Percentiles rank a stretch among this genome's conserved stretches.
These are phyloP conservation scores for Nakazawaea wyomingensis DNA, from an alignment of 805 yeast species.

Conservation along the genomic window DNA sequence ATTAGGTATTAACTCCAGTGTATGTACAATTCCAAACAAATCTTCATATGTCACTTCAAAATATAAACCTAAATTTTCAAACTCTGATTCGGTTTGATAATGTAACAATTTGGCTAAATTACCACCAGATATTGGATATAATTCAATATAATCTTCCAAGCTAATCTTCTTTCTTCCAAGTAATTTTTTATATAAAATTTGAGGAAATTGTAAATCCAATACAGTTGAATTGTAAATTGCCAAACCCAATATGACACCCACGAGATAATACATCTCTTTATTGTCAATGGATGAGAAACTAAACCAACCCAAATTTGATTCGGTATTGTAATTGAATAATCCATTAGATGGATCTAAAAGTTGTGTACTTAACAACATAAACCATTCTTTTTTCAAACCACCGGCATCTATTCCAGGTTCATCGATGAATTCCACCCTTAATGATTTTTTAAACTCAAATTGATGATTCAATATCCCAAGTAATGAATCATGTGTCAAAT, in stretches of 20 bases:
- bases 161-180: slow-evolving; percentile 47
- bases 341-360: slow-evolving; percentile 67
- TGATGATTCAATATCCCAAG: slow-evolving; percentile 50
- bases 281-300: slow-evolving; percentile 39
- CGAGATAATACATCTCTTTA: slow-evolving; percentile 59
- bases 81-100: slow-evolving; percentile 34
- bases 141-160: slow-evolving; percentile 58
- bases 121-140: slow-evolving; percentile 63
- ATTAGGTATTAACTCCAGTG: slow-evolving; percentile 47
- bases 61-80: slow-evolving; percentile 39
- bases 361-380: slow-evolving; percentile 63
- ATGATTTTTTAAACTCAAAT: slow-evolving; percentile 62
- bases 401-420: slow-evolving; percentile 97
- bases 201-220: slow-evolving; percentile 73
- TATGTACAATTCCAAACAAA: slow-evolving; percentile 36
- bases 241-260: slow-evolving; percentile 84
- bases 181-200: slow-evolving; percentile 69
- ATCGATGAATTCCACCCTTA: slow-evolving; percentile 72
- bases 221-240: slow-evolving; percentile 90
- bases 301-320: slow-evolving; percentile 77
- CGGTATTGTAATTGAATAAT: slow-evolving; percentile 60
- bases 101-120: slow-evolving; percentile 44
- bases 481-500: slow-evolving; percentile 72
- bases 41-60: slow-evolving; percentile 62
- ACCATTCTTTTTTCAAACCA: slow-evolving; percentile 94